Base-by-base conservation (phyloP, 257 asterid genomes). In the Misopates orontium region DNA sequence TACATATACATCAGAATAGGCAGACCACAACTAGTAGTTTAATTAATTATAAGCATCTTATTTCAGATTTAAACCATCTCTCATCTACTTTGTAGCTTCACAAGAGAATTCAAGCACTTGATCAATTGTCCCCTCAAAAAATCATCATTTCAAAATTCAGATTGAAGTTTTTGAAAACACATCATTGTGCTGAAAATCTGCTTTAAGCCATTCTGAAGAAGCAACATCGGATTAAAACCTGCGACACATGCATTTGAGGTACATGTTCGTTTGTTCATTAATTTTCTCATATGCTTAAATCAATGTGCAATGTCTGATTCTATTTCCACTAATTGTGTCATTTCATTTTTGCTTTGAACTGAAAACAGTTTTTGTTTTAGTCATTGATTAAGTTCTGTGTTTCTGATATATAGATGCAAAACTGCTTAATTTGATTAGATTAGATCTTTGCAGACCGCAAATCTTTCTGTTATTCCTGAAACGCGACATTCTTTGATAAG, bases 161-260 rank as follows among this genome's bases (percentile, higher is more conserved):
- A 16, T 48, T 49, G 55, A 49, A n/a, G 55, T n/a, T n/a, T n/a
- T n/a, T n/a, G n/a, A n/a, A n/a, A n/a, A n/a, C n/a, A n/a, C n/a
- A n/a, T n/a, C n/a, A n/a, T n/a, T n/a, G n/a, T n/a, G n/a, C n/a
- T n/a, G n/a, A n/a, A n/a, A n/a, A n/a, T n/a, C n/a, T n/a, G n/a
- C n/a, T n/a, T n/a, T n/a, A n/a, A n/a, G n/a, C n/a, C n/a, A n/a
- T n/a, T 51, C 0, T 21, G 9, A 51, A 19, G 64, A 32, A 18
- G 31, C 24, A 24, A 42, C n/a, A 58, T 41, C 64, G 64, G 60
- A 36, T 32, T 24, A 28, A 36, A 65, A 52, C 48, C 39, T 56
- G 60, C 39, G 44, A 63, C n/a, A 39, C 39, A 19, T 2, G 1
- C 11, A 21, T 61, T 24, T 44, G 25, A 68, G 79, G 79, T 74